Evolutionary conservation across 1,284 basidiomycete genomes (phyloP).

Genomic region (Cutaneotrichosporon cutaneum): DNA sequence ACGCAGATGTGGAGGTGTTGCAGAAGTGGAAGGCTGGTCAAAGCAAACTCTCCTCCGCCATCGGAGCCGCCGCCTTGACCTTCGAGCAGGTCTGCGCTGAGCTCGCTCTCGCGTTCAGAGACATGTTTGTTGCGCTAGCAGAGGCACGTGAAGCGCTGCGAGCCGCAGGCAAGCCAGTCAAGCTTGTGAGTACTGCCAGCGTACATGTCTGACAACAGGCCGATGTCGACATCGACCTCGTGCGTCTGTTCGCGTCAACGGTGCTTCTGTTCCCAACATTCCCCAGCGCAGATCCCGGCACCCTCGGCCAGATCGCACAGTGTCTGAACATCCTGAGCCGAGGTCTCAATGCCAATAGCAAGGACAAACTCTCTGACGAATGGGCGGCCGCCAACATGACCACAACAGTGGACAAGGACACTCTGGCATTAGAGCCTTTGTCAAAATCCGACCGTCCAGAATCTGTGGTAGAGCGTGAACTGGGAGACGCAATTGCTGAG

Average conservation of each 20-base stretch:
- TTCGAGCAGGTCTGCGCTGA: constrained; percentile 19
- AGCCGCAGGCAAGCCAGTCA: background rate
- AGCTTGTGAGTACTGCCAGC: background rate
- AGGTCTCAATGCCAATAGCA: background rate
- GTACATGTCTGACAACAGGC: constrained; percentile 2
- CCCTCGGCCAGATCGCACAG: background rate
- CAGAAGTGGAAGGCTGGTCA: constrained; percentile 2
- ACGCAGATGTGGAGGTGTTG: background rate
- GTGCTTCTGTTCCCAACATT: constrained; percentile 28
- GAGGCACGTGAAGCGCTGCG: background rate
- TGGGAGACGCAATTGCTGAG: constrained; percentile 26
- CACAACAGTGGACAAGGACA: background rate
- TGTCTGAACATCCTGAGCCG: constrained; percentile 4
- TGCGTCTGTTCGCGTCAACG: constrained; percentile 23
- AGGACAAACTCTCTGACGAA: background rate
- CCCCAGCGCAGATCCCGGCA: constrained; percentile 1
- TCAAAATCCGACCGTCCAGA: background rate
- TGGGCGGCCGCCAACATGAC: background rate
- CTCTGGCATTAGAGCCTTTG: background rate
- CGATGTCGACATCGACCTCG: constrained; percentile 18
- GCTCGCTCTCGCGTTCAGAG: background rate
- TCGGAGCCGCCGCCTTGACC: constrained; percentile 18
- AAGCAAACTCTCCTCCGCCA: constrained; percentile 5
- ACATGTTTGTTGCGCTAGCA: constrained; percentile 4
- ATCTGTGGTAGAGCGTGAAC: constrained; percentile 19